Conservation (phyloP, 805 yeast species). For the Cyberlindnera euphorbiiphila region DNA sequence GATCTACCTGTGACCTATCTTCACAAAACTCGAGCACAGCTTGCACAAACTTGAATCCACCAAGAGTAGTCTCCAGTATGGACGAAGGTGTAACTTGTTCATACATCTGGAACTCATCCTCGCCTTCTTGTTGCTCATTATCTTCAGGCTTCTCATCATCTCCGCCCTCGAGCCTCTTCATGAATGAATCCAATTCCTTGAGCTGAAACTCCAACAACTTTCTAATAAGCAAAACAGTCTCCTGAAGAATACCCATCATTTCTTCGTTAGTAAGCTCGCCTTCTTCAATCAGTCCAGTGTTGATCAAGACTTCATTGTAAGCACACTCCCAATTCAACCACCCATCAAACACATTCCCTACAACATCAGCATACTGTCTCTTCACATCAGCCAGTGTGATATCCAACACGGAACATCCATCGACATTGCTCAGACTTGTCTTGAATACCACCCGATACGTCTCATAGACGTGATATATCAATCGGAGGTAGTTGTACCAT, state of each 20-base stretch:
- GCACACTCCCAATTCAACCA: slow-evolving; percentile 29
- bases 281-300: slow-evolving; percentile 18
- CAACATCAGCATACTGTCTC: slow-evolving; percentile 15
- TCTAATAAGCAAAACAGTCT: slow-evolving; percentile 8
- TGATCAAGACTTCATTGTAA: slow-evolving; percentile 22
- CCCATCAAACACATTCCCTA: slow-evolving; percentile 9
- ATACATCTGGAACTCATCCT: slow-evolving; percentile 17
- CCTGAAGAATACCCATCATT: slow-evolving; percentile 1
- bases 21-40: slow-evolving; percentile 16
- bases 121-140: slow-evolving; percentile 13
- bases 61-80: slow-evolving; percentile 19
- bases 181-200: slow-evolving; percentile 19
- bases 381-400: slow-evolving; percentile 13
- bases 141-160: slow-evolving; percentile 15
- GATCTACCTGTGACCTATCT: slow-evolving; percentile 14
- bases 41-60: slow-evolving; percentile 12
- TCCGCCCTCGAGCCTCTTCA: slow-evolving; percentile 16
- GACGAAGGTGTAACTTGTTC: slow-evolving; percentile 26
- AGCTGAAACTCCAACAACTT: slow-evolving; percentile 17
- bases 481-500: slow-evolving; percentile 55
- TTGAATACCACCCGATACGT: slow-evolving; percentile 42
- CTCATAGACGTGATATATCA: slow-evolving; percentile 56
- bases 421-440: slow-evolving; percentile 31
- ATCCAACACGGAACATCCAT: slow-evolving; percentile 12
- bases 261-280: slow-evolving; percentile 2